phyloP scores from a whole-genome alignment of 495 filamentous ascomycete species.

The Penicillium samsonianum region DNA sequence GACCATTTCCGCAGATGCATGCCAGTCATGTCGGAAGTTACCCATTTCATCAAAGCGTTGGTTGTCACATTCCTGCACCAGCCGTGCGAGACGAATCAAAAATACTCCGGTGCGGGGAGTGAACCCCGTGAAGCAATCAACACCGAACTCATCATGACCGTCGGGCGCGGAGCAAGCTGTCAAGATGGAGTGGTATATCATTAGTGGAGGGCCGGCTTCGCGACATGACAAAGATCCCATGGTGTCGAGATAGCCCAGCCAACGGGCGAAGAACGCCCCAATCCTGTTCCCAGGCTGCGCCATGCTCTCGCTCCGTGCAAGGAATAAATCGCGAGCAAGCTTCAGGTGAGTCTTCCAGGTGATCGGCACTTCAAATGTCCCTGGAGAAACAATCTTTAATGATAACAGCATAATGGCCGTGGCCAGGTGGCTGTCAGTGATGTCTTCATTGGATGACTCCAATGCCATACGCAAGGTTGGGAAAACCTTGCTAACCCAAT shows the following conservation, averaged over 20 bases:
- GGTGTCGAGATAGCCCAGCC: constrained; percentile 86
- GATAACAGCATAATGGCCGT: constrained; percentile 87
- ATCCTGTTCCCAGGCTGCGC: constrained; percentile 59
- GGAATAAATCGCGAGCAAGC: constrained; percentile 74
- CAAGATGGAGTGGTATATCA: constrained; percentile 59
- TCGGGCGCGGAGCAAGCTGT: constrained; percentile 38
- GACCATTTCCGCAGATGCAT: constrained; percentile 54
- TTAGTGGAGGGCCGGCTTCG: constrained; percentile 57
- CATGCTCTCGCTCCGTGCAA: constrained; percentile 60
- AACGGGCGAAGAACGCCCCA: constrained; percentile 78
- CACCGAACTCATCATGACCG: constrained; percentile 57
- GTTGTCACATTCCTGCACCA: constrained; percentile 70
- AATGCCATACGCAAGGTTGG: constrained; percentile 69
- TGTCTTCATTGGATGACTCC: constrained; percentile 55
- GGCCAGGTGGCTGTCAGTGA: constrained; percentile 74
- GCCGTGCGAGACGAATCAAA: constrained; percentile 70
- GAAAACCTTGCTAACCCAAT: constrained; percentile 78
- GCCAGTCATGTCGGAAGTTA: constrained; percentile 57
- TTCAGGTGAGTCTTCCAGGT: constrained; percentile 78
- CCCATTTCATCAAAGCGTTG: constrained; percentile 62
- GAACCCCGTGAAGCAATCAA: constrained; percentile 83
- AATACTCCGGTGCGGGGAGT: constrained; percentile 68
- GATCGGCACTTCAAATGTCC: constrained; percentile 71
- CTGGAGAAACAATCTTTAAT: constrained; percentile 82
- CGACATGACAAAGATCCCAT: constrained; percentile 75